Base-by-base conservation (phyloP, 2,329 filamentous ascomycete genomes). In the Cylindrodendrum hubeiense region DNA sequence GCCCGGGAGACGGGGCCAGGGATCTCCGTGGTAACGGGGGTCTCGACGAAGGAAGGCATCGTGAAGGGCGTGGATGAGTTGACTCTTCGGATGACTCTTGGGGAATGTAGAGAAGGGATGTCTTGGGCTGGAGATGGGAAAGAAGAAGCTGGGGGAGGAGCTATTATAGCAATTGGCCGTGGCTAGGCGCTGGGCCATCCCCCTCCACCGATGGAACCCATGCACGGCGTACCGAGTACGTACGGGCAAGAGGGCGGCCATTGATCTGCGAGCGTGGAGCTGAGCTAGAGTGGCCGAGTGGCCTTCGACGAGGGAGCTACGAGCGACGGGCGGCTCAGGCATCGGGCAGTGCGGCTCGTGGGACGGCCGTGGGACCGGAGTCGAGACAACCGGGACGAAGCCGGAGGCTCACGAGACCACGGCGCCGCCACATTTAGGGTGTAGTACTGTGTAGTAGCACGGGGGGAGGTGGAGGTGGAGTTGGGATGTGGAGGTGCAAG, bases 1-100 rank as follows among this genome's bases (percentile, higher is more conserved):
- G 79, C 79, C 77, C 78, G 78, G 67, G 80, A 81, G 68, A 78
- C 67, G 30, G 80, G 80, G 44, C 80, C 80, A 63, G 80, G 80
- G 49, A 81, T 76, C 75, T 79, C 79, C 55, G 79, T 80, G 62
- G 69, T 68, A 60, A 80, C 78, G 60, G 74, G 73, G 49, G 69
- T 74, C 71, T 80, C 74, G 50, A 75, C 70, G 57, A 77, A 72
- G 63, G 77, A 70, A 67, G 76, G 75, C 78, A 80, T 80, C 52
- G 53, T 74, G 67, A 69, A 68, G 43, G 49, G 56, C 24, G 30
- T 68, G 22, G 60, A 63, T 41, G 41, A 19, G 24, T 50, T 50
- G 47, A 50, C 47, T 60, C 66, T 70, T 71, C 52, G 51, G 54
- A 57, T 65, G 67, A 67, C 57, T 70, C 19, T 64, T 52, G 67